A percentile compares a stretch with the other conserved stretches of the same genome.
phyloP scores from a whole-genome alignment of 2,329 filamentous ascomycete species.

The Colletotrichum sojae region DNA sequence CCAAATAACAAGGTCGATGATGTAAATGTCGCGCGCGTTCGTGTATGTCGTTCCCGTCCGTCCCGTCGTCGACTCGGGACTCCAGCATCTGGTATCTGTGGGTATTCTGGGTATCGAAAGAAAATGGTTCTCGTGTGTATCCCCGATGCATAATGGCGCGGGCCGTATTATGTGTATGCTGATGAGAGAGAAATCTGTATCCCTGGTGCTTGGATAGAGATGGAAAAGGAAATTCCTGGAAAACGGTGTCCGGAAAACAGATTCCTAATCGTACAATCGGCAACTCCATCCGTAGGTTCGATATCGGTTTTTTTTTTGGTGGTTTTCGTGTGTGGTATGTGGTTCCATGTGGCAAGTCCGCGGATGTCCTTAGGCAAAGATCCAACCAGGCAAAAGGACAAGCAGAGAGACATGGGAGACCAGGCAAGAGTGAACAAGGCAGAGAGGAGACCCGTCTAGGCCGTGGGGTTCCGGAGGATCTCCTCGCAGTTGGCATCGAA shows the following conservation, averaged over 20 bases:
- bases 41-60: constrained; percentile 38
- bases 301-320: constrained; percentile 33
- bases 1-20: constrained; percentile 24
- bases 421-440: constrained; percentile 30
- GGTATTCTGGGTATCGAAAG: constrained; percentile 43
- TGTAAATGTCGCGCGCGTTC: constrained; percentile 36
- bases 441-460: constrained; percentile 54
- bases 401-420: constrained; percentile 35
- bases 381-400: constrained; percentile 20
- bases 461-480: constrained; percentile 76
- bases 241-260: constrained; percentile 37
- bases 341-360: constrained; percentile 24
- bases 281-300: constrained; percentile 35
- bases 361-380: constrained; percentile 14
- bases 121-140: constrained; percentile 39
- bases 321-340: constrained; percentile 10
- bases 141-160: constrained; percentile 40
- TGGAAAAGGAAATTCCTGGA: constrained; percentile 34
- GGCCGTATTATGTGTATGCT: constrained; percentile 42
- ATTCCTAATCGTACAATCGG: constrained; percentile 42
- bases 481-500: constrained; percentile 98
- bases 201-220: constrained; percentile 26
- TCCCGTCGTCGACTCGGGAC: constrained; percentile 24
- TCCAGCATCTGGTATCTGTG: constrained; percentile 21
- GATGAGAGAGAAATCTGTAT: constrained; percentile 36